phyloP scores from a whole-genome alignment of 2,329 filamentous ascomycete species.

The Fusarium proliferatum region DNA sequence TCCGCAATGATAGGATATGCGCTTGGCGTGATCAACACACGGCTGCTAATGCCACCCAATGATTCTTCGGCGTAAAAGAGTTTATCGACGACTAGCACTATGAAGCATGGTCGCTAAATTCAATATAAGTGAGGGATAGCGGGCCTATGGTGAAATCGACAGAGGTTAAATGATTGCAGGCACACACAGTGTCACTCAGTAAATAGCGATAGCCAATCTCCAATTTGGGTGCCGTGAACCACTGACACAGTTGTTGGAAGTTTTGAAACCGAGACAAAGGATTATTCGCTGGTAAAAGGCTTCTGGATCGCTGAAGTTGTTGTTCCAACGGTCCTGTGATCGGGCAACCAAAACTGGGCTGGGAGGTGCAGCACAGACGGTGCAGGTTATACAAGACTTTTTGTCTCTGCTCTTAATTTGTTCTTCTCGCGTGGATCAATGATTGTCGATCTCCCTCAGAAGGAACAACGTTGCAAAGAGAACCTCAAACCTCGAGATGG shows the following conservation, averaged over 20 bases:
- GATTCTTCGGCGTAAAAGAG: constrained; percentile 14
- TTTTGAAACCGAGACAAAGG: not conserved
- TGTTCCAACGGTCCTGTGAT: constrained; percentile 1
- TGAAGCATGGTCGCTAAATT: constrained; percentile 40
- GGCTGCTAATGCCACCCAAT: constrained; percentile 22
- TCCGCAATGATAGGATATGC: not conserved
- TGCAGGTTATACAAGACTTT: constrained; percentile 21
- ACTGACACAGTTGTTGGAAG: not conserved
- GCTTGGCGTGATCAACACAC: not conserved
- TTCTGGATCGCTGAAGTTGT: constrained; percentile 5
- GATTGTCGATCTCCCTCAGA: constrained; percentile 7
- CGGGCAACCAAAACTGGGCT: constrained; percentile 16
- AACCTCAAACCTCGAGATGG: constrained; percentile 18
- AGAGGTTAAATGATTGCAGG: constrained; percentile 7
- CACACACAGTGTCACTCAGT: constrained; percentile 15
- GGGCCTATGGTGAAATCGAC: not conserved
- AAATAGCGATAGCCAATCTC: not conserved
- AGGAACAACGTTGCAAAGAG: constrained; percentile 21
- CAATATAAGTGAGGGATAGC: not conserved
- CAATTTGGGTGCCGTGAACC: constrained; percentile 1
- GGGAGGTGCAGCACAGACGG: constrained; percentile 16
- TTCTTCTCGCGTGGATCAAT: constrained; percentile 23
- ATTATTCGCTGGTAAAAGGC: not conserved
- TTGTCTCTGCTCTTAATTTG: constrained; percentile 16
- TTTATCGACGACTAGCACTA: constrained; percentile 31